phyloP scores from a whole-genome alignment of 106 monocot species.

The Platanthera zijinensis region DNA sequence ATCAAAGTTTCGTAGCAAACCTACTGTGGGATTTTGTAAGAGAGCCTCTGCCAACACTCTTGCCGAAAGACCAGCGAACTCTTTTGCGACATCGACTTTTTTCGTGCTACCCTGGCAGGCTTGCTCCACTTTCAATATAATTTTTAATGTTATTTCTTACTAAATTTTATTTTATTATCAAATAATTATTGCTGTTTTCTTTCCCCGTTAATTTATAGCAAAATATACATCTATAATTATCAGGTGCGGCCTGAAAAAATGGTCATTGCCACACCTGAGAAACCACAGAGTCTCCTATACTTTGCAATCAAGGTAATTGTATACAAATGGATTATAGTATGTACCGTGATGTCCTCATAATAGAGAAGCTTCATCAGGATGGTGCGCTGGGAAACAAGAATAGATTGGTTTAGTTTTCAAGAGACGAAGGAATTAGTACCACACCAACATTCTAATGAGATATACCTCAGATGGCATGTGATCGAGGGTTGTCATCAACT shows the following conservation, averaged over 20 bases:
- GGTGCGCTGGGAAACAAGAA: slow-evolving; percentile 53
- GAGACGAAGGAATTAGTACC: neutral
- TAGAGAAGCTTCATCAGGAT: slow-evolving; percentile 96
- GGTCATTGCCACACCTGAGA: neutral
- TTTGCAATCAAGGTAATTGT: neutral
- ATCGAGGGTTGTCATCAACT: slow-evolving; percentile 94
- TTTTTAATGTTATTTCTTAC: too few relatives aligned
- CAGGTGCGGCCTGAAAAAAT: neutral
- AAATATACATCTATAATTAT: neutral
- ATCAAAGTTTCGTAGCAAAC: too few relatives aligned
- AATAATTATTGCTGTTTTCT: too few relatives aligned
- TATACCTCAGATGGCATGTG: slow-evolving; percentile 88
- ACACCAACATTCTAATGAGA: neutral
- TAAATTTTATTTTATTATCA: too few relatives aligned
- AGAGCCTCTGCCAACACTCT: too few relatives aligned
- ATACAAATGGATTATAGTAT: neutral
- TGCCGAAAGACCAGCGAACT: too few relatives aligned
- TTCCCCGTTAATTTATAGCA: too few relatives aligned
- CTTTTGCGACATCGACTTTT: too few relatives aligned
- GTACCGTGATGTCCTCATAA: slow-evolving; percentile 93
- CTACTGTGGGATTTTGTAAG: too few relatives aligned
- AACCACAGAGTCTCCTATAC: neutral
- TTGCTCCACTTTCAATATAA: too few relatives aligned
- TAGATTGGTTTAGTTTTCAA: slow-evolving; percentile 3
- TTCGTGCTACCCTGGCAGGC: too few relatives aligned